A percentile compares a stretch with the other conserved stretches of the same genome.
Conservation (phyloP, 106 monocot genomes). For the Dendrobium huoshanense region DNA sequence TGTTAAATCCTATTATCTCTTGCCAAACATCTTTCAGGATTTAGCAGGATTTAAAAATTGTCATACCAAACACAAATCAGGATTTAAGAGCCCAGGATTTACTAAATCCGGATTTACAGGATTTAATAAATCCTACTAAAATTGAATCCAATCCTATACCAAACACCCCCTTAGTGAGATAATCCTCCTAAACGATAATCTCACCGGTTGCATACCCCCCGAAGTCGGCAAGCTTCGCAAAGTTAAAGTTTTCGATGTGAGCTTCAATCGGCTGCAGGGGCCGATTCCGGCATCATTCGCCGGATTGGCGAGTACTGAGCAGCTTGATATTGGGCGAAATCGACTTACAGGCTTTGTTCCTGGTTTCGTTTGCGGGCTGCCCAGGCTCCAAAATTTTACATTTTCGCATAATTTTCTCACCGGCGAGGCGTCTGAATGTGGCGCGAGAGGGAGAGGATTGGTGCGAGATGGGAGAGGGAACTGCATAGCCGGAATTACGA, state of each 20-base stretch:
- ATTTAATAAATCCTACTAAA: too few species aligned
- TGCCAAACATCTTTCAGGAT: too few species aligned
- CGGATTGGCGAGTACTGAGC: constrained; percentile 30
- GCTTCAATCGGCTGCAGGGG: constrained; percentile 37
- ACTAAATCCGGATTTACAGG: too few species aligned
- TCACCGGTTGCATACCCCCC: constrained; percentile 25
- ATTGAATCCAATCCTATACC: too few species aligned
- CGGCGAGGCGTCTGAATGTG: constrained; percentile 24
- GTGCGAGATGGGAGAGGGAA: constrained; percentile 30
- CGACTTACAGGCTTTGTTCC: constrained; percentile 33
- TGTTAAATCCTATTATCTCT: too few species aligned
- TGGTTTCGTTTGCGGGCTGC: constrained; percentile 27
- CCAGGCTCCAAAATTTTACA: constrained; percentile 50
- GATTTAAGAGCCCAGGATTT: too few species aligned
- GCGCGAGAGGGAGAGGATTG: background rate
- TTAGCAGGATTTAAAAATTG: too few species aligned
- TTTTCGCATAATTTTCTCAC: constrained; percentile 62
- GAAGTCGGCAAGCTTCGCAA: constrained; percentile 20
- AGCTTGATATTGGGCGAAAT: constrained; percentile 61
- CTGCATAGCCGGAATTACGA: constrained; percentile 39
- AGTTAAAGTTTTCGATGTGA: constrained; percentile 36
- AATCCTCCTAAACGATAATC: constrained; percentile 29
- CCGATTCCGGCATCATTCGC: constrained; percentile 19
- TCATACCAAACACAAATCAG: too few species aligned
- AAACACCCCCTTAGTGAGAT: constrained; percentile 34